Evolutionary conservation across 805 yeast species (phyloP).

Genomic region (Zygosaccharomyces gambellarensis): DNA sequence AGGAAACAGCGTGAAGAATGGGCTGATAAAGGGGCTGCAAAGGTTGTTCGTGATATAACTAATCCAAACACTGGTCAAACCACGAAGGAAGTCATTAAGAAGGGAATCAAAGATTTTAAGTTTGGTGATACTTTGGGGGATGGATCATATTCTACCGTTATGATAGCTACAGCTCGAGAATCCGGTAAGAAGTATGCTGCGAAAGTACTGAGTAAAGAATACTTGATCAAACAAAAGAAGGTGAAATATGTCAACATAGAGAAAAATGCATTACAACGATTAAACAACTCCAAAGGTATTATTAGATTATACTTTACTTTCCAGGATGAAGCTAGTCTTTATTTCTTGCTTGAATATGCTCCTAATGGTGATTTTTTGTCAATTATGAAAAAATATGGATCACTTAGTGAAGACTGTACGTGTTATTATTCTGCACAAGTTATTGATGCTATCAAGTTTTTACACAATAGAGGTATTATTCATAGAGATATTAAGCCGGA

Average conservation of each 20-base stretch:
- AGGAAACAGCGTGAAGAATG: conserved; percentile 40
- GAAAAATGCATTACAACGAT: conserved; percentile 69
- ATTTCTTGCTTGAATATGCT: conserved; percentile 75
- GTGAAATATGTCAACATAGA: conserved; percentile 82
- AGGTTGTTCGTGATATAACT: conserved; percentile 41
- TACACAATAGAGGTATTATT: conserved; percentile 71
- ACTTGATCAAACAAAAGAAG: conserved; percentile 74
- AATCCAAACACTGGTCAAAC: conserved; percentile 47
- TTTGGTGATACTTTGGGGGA: conserved; percentile 89
- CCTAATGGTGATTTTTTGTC: conserved; percentile 71
- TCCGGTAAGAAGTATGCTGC: conserved; percentile 74
- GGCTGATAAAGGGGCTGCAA: conserved; percentile 59
- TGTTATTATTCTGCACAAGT: conserved; percentile 69
- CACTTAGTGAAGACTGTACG: conserved; percentile 64
- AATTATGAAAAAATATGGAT: conserved; percentile 62
- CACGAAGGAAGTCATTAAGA: conserved; percentile 47
- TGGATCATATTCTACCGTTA: conserved; percentile 93
- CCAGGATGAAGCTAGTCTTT: conserved; percentile 68
- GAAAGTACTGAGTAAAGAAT: conserved; percentile 69
- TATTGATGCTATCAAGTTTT: conserved; percentile 63
- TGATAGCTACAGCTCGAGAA: conserved; percentile 73
- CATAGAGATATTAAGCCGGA: conserved; percentile 85
- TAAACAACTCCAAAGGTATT: conserved; percentile 57
- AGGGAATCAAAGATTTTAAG: conserved; percentile 74
- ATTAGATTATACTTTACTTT: conserved; percentile 71